These are phyloP conservation scores for Citrus reticulata DNA, from an alignment of 345 rosid genomes.

Conservation along the genomic window DNA sequence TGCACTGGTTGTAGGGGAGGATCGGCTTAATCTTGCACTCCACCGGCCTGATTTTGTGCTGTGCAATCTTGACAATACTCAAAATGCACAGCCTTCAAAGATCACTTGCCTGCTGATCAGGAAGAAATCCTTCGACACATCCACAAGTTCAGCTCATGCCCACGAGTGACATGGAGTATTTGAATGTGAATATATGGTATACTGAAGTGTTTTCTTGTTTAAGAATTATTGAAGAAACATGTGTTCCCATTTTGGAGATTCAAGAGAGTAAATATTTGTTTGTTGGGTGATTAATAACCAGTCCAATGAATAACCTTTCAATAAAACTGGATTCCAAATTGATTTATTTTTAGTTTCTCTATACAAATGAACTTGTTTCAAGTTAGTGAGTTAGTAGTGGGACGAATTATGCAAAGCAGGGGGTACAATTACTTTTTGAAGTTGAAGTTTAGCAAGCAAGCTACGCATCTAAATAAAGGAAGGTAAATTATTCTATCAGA, in stretches of 20 bases:
- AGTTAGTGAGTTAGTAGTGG: neutral
- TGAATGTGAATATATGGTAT: neutral
- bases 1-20: conserved; percentile 42
- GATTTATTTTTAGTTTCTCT: too few relatives aligned
- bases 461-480: neutral
- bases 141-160: conserved; percentile 23
- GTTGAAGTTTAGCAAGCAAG: neutral
- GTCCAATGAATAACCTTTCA: neutral
- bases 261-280: conserved; percentile 7
- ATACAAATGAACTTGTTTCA: neutral
- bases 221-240: conserved; percentile 6
- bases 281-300: conserved; percentile 1
- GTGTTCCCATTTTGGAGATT: conserved; percentile 1
- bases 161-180: conserved; percentile 4
- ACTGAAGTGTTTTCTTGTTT: neutral
- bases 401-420: neutral
- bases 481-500: neutral
- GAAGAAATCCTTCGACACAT: conserved; percentile 56
- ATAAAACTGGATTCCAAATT: neutral
- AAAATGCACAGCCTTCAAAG: conserved; percentile 35
- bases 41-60: conserved; percentile 62
- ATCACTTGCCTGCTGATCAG: conserved; percentile 65
- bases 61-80: conserved; percentile 46
- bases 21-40: conserved; percentile 50
- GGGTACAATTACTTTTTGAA: too few relatives aligned